phyloP scores from a whole-genome alignment of 768 basidiomycete species.

The Suillus placidus region DNA sequence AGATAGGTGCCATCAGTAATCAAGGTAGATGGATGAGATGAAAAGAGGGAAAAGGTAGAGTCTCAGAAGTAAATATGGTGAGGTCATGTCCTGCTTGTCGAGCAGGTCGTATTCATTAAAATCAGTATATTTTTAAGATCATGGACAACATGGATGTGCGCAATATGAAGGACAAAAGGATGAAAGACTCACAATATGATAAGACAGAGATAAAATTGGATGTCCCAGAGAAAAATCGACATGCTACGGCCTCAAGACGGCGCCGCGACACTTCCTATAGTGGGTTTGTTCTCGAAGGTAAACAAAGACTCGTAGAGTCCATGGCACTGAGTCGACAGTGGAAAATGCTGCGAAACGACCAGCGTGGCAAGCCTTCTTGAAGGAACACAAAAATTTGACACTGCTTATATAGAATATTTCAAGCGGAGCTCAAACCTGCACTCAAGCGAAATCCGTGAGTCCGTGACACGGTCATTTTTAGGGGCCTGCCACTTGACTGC shows the following conservation, averaged over 20 bases:
- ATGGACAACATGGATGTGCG: slow-evolving; percentile 14
- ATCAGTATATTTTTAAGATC: slow-evolving; percentile 32
- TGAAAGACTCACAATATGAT: not conserved
- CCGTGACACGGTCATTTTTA: not conserved
- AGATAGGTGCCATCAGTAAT: not conserved
- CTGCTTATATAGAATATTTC: slow-evolving; percentile 5
- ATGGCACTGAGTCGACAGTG: slow-evolving; percentile 54
- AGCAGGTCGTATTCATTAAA: slow-evolving; percentile 36
- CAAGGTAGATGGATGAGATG: too few relatives aligned
- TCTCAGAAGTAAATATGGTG: slow-evolving; percentile 14
- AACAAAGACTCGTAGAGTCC: slow-evolving; percentile 38
- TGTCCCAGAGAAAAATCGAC: slow-evolving; percentile 51
- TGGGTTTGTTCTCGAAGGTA: slow-evolving; percentile 46
- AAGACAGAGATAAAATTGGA: not conserved
- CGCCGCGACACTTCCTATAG: slow-evolving; percentile 54
- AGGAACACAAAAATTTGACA: not conserved
- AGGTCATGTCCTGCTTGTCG: slow-evolving; percentile 24
- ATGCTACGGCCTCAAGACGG: slow-evolving; percentile 43
- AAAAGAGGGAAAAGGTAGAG: not conserved
- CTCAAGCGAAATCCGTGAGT: too few relatives aligned
- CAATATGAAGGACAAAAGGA: not conserved
- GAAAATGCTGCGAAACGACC: slow-evolving; percentile 38
- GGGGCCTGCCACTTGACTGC: not conserved
- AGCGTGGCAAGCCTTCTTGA: slow-evolving; percentile 51
- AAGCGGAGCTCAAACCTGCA: slow-evolving; percentile 10